These are phyloP conservation scores for Tetrastigma voinierianum DNA, from an alignment of 164 flowering plant species.

Conservation along the genomic window DNA sequence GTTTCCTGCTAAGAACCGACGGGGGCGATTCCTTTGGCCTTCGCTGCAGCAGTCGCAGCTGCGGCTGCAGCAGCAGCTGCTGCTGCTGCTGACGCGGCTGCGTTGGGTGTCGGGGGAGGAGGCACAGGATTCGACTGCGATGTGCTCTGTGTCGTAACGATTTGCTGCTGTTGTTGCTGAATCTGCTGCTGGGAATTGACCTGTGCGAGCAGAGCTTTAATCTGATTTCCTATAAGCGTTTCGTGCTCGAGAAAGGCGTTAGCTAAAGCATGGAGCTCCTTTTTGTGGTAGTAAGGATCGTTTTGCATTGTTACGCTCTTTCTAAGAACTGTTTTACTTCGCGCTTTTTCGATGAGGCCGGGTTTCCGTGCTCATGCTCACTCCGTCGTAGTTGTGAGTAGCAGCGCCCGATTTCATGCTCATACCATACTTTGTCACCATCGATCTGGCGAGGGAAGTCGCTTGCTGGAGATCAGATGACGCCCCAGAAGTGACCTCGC, in stretches of 20 bases:
- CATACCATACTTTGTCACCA: conserved; percentile 95
- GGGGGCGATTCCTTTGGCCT: conserved; percentile 76
- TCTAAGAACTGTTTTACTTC: conserved; percentile 68
- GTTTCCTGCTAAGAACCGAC: conserved; percentile 62
- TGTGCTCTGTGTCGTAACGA: conserved; percentile 33
- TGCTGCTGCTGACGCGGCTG: conserved; percentile 76
- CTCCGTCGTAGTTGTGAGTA: conserved; percentile 76
- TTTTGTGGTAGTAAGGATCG: conserved; percentile 69
- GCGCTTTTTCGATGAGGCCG: conserved; percentile 79
- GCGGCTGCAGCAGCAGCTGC: conserved; percentile 70
- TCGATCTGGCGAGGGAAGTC: conserved; percentile 71
- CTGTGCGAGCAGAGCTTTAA: conserved; percentile 62
- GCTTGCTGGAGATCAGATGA: conserved; percentile 80
- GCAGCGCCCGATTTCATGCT: conserved; percentile 87
- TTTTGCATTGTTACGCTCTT: conserved; percentile 81
- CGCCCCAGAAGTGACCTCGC: conserved; percentile 84
- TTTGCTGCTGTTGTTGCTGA: conserved; percentile 36
- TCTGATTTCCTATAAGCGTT: conserved; percentile 81
- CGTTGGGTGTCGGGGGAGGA: conserved; percentile 57
- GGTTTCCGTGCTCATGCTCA: conserved; percentile 92
- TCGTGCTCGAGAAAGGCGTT: conserved; percentile 86
- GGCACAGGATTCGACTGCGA: conserved; percentile 52
- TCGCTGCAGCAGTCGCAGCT: conserved; percentile 75
- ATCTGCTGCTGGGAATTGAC: conserved; percentile 48
- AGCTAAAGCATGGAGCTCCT: conserved; percentile 89